Evolutionary conservation across 306 rosid species (phyloP).

Genomic region (Pyrus bretschneideri): DNA sequence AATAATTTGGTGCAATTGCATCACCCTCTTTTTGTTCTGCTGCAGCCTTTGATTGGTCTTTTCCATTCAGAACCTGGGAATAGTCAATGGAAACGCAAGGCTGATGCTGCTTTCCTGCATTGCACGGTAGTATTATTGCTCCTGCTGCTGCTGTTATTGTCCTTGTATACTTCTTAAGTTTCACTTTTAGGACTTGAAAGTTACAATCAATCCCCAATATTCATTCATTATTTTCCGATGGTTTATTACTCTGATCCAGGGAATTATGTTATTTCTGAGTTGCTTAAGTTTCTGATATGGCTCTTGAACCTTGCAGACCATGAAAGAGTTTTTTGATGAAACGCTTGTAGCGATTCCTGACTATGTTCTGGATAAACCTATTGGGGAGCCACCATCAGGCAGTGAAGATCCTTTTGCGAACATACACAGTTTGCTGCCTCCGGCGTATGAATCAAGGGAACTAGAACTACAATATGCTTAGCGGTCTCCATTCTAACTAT

Average conservation of each 20-base stretch:
- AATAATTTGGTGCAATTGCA: neutral
- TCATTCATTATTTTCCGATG: neutral
- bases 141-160: neutral
- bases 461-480: slow-evolving; percentile 43
- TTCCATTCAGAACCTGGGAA: slow-evolving; percentile 80
- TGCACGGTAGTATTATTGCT: slow-evolving; percentile 52
- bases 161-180: neutral
- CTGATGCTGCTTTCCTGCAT: slow-evolving; percentile 59
- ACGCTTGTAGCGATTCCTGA: slow-evolving; percentile 81
- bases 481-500: neutral
- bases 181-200: slow-evolving; percentile 4
- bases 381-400: slow-evolving; percentile 34
- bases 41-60: slow-evolving; percentile 79
- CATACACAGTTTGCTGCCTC: slow-evolving; percentile 48
- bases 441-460: slow-evolving; percentile 46
- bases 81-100: slow-evolving; percentile 95
- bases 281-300: slow-evolving; percentile 12
- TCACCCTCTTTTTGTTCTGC: slow-evolving; percentile 2
- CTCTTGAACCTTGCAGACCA: slow-evolving; percentile 48
- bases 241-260: neutral
- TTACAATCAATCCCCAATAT: neutral
- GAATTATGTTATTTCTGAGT: neutral
- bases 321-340: slow-evolving; percentile 81
- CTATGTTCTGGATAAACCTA: slow-evolving; percentile 62
- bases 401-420: slow-evolving; percentile 59